Conservation (phyloP, 208 protist species). For the Tetramitus jugosus region DNA sequence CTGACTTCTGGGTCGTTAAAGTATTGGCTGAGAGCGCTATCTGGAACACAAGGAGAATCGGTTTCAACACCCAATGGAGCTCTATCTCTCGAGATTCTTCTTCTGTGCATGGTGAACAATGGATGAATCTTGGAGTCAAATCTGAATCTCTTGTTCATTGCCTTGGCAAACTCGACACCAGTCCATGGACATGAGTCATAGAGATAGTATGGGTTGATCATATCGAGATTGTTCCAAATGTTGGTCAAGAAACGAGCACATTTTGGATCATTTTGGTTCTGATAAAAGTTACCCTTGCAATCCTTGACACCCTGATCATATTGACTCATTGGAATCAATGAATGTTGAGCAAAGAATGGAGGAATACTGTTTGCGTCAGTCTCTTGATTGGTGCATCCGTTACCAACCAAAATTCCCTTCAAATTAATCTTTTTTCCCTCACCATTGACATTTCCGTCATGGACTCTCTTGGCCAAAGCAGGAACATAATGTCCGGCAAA, state of each 20-base stretch:
- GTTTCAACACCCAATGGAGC: neutral
- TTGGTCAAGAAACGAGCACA: neutral
- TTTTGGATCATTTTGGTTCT: neutral
- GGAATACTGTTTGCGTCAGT: neutral
- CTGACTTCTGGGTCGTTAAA: neutral
- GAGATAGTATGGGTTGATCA: neutral
- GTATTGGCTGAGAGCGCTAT: neutral
- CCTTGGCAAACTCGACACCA: too few species aligned
- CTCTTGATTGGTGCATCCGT: neutral
- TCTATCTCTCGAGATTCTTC: neutral
- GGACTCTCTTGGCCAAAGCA: constrained; percentile 50
- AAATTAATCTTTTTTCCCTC: constrained; percentile 54
- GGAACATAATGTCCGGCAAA: constrained; percentile 58
- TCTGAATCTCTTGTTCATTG: too few species aligned
- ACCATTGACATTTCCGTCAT: constrained; percentile 57
- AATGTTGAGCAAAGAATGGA: constrained; percentile 1
- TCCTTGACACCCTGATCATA: neutral
- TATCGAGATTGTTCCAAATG: neutral
- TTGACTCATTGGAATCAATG: neutral
- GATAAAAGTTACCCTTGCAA: constrained; percentile 15
- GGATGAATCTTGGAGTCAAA: neutral
- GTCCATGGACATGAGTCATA: neutral
- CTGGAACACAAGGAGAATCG: neutral
- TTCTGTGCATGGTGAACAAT: neutral
- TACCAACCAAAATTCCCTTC: constrained; percentile 10